Conservation (phyloP, 2,329 filamentous ascomycete species). For the Ophiostoma australiae region DNA sequence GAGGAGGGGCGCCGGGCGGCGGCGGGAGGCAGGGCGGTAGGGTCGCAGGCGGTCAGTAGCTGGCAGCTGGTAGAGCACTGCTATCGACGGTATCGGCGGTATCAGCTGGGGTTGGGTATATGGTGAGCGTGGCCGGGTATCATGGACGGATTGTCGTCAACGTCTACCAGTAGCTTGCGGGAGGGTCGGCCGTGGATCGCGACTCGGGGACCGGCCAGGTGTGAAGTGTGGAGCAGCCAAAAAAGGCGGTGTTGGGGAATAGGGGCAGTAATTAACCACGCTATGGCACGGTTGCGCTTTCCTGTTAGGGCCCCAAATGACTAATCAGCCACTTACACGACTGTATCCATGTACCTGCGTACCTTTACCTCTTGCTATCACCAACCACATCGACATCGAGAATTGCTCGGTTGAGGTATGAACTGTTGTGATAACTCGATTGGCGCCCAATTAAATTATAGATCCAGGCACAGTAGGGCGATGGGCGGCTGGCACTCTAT, state of each 20-base stretch:
- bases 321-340: not conserved
- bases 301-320: not conserved
- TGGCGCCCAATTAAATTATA: not conserved
- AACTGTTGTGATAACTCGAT: no score
- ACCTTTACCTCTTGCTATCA: not conserved
- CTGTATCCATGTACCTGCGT: not conserved
- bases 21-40: not conserved
- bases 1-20: not conserved
- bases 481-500: not conserved
- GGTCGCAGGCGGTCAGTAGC: not conserved
- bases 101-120: not conserved
- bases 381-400: not conserved
- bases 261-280: not conserved
- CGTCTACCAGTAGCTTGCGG: not conserved
- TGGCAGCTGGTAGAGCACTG: not conserved
- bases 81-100: not conserved
- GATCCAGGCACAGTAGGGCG: not conserved
- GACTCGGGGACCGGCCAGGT: not conserved
- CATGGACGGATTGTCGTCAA: not conserved
- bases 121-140: not conserved
- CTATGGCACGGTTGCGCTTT: not conserved
- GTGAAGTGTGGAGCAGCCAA: not conserved
- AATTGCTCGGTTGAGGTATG: no score
- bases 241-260: conserved; percentile 9
- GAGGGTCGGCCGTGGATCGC: conserved; percentile 8